Conservation (phyloP, 2,329 filamentous ascomycete genomes). For the Scorias spongiosa region DNA sequence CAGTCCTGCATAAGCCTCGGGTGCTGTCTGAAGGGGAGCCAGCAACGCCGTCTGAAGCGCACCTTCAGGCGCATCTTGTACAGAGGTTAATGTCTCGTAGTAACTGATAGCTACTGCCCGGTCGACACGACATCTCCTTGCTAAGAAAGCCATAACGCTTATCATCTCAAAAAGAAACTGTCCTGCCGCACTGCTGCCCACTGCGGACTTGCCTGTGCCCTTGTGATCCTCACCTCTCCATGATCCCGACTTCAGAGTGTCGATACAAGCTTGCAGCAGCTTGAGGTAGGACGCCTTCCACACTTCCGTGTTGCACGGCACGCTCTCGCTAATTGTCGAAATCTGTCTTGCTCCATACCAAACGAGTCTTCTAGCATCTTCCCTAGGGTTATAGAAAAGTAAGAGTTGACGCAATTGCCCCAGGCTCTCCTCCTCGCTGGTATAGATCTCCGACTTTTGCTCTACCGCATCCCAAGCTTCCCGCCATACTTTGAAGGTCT, state of each 20-base stretch:
- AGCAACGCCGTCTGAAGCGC: conserved; percentile 16
- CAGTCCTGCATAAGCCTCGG: conserved; percentile 14
- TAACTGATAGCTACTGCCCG: conserved; percentile 13
- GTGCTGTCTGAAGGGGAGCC: conserved; percentile 14
- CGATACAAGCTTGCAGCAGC: conserved; percentile 25
- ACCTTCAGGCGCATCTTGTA: conserved; percentile 9
- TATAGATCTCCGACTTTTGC: conserved; percentile 22
- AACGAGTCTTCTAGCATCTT: conserved; percentile 21
- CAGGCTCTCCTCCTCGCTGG: conserved; percentile 23
- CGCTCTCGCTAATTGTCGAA: conserved; percentile 9
- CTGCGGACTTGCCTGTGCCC: background rate
- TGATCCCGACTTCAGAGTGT: conserved; percentile 11
- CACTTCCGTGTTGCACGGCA: conserved; percentile 14
- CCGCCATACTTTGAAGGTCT: conserved; percentile 43
- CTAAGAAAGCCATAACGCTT: conserved; percentile 20
- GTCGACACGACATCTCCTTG: conserved; percentile 15
- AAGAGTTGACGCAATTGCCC: conserved; percentile 28
- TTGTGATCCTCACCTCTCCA: conserved; percentile 3
- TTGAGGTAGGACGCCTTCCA: conserved; percentile 29
- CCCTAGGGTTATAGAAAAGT: conserved; percentile 26
- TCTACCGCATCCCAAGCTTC: conserved; percentile 44
- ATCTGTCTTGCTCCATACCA: conserved; percentile 26
- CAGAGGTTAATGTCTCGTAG: conserved; percentile 16
- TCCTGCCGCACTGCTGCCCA: background rate
- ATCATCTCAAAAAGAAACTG: conserved; percentile 5